Evolutionary conservation across 352 stramenopile genomes (phyloP).

Genomic region (Globisporangium abappressorium): DNA sequence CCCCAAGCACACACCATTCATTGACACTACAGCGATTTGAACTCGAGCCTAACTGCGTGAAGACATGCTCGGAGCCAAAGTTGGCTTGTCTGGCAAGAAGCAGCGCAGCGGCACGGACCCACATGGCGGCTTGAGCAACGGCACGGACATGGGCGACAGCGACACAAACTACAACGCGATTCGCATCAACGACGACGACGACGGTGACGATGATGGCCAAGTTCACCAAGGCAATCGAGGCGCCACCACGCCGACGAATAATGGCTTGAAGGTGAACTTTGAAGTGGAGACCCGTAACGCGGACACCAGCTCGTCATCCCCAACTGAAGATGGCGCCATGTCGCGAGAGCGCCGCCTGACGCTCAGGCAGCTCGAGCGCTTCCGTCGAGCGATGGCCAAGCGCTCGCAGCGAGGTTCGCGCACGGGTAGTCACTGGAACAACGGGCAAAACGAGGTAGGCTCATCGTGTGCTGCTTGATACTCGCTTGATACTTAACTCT

Average conservation of each 20-base stretch:
- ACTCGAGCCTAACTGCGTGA: background rate
- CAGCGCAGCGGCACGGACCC: background rate
- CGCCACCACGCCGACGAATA: background rate
- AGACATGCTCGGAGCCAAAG: constrained; percentile 15
- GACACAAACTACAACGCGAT: constrained; percentile 22
- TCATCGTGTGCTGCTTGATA: background rate
- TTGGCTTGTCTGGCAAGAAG: constrained; percentile 10
- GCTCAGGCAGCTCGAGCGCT: constrained; percentile 33
- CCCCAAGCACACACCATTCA: background rate
- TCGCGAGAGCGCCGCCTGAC: constrained; percentile 24
- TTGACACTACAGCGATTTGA: background rate
- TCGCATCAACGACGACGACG: constrained; percentile 11
- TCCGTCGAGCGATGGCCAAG: constrained; percentile 29
- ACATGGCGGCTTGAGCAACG: background rate
- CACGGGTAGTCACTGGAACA: constrained; percentile 8
- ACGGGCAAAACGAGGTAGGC: constrained; percentile 12
- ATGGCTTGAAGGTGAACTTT: constrained; percentile 14
- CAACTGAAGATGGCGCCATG: background rate
- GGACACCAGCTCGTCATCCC: constrained; percentile 1
- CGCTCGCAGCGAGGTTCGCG: constrained; percentile 12
- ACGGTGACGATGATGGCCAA: background rate
- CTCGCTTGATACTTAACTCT: background rate
- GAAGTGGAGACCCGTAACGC: constrained; percentile 6
- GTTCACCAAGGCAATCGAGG: background rate
- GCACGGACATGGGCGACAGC: constrained; percentile 19